Evolutionary conservation across 805 yeast genomes (phyloP), one percentile per base, ranked within the genome.

Genomic region (Starmera amethionina): DNA sequence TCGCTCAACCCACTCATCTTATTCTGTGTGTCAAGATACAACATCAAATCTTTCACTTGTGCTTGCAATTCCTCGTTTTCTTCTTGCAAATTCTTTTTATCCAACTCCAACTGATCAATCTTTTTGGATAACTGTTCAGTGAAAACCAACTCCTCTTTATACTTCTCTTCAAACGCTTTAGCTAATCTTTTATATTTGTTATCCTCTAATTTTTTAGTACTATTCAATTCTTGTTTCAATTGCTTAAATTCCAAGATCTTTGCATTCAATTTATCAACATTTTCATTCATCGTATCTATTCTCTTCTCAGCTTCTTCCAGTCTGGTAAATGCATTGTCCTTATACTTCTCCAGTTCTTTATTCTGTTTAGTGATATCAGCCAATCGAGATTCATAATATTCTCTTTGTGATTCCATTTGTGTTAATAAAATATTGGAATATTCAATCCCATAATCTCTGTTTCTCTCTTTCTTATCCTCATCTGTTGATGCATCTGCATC

Each of bases 371-470:
- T 8, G 16, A 32, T 19, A 32, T 59, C 58, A 16, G 60, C 53
- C 29, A 75, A 47, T 42, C 71, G 67, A 12, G 65, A 62, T 52
- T 87, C 95, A 55, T 82, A 88, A 58, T 79, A 82, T 45, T 82
- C 90, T 42, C 95, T 66, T 58, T 88, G 96, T 8, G 93, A 81
- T 41, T 87, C 94, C 40, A 88, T 63, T 53, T 88, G 96, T 3
- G 88, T 77, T 8, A 87, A 69, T 22, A 88, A 60, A 32, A 88
- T 65, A 52, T 82, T 82, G 0, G 94, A 80, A 52, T 88, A 88
- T 55, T 88, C 96, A 43, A 82, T 62, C 10, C 83, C 84, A 72
- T 74, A 52, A 64, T 81, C 60, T 67, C 84, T 39, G 64, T 73
- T 65, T 55, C 72, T 62, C 49, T 66, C 64, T 7, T 22, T 22